phyloP scores from a whole-genome alignment of 371 early-diverging fungal genomes.

The Actinomortierella ambigua region DNA sequence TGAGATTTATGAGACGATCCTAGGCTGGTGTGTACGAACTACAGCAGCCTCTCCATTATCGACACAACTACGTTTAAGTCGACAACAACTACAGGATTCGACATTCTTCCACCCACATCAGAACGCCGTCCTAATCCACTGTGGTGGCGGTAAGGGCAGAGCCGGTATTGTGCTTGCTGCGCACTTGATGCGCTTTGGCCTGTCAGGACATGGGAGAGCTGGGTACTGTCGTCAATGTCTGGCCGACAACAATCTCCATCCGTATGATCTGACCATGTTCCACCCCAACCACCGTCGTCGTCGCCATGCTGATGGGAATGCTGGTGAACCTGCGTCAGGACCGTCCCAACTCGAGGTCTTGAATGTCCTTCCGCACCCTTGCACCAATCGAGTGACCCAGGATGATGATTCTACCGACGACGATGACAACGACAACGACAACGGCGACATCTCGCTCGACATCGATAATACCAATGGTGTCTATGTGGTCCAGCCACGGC shows the following conservation, averaged over 20 bases:
- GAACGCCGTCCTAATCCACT: conserved; percentile 52
- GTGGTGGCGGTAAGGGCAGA: conserved; percentile 58
- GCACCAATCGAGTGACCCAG: not conserved
- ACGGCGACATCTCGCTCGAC: conserved; percentile 6
- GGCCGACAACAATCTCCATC: conserved; percentile 20
- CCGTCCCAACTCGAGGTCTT: no score
- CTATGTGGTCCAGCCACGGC: conserved; percentile 10
- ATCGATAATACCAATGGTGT: not conserved
- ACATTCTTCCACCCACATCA: conserved; percentile 10
- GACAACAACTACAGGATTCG: conserved; percentile 1
- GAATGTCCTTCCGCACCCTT: no score
- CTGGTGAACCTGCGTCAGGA: no score
- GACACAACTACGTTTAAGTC: not conserved
- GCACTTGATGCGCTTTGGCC: conserved; percentile 52
- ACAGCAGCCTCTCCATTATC: conserved; percentile 1
- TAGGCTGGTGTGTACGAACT: conserved; percentile 41
- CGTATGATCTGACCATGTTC: conserved; percentile 11
- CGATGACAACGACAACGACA: conserved; percentile 4
- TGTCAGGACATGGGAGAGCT: conserved; percentile 26
- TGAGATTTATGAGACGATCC: conserved; percentile 36
- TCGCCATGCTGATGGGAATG: no score
- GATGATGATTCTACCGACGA: conserved; percentile 4
- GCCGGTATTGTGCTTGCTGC: conserved; percentile 54
- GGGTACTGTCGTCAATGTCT: conserved; percentile 37
- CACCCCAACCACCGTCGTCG: no score